Percentiles rank a stretch among this genome's conserved stretches.
phyloP scores from a whole-genome alignment of 1,139 yeast genomes.

The Yamadazyma friedrichii region DNA sequence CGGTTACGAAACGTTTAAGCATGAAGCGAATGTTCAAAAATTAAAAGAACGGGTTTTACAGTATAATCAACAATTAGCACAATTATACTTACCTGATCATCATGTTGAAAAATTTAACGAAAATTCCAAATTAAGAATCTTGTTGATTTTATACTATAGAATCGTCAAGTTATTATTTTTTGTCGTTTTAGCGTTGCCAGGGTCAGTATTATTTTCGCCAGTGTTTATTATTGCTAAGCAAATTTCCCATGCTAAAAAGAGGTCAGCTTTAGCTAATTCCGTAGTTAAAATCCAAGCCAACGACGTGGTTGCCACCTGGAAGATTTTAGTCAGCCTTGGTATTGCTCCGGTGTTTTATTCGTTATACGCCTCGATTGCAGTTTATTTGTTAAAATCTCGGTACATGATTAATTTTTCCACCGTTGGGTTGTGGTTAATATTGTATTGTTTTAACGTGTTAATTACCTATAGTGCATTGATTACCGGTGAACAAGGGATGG shows the following conservation, averaged over 20 bases:
- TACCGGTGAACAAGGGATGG: constrained; percentile 93
- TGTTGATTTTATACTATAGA: constrained; percentile 51
- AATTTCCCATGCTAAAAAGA: constrained; percentile 71
- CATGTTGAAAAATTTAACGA: constrained; percentile 70
- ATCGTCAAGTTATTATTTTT: constrained; percentile 53
- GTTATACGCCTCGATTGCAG: constrained; percentile 70
- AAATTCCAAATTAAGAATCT: constrained; percentile 42
- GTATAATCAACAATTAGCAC: constrained; percentile 67
- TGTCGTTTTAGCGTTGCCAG: constrained; percentile 73
- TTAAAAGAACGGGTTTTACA: constrained; percentile 59
- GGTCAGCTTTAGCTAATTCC: constrained; percentile 80
- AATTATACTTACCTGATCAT: constrained; percentile 83
- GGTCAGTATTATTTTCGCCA: constrained; percentile 80
- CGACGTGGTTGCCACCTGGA: constrained; percentile 96
- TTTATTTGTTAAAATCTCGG: constrained; percentile 35
- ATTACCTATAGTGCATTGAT: constrained; percentile 86
- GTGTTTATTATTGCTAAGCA: constrained; percentile 75
- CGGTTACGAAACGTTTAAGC: constrained; percentile 73
- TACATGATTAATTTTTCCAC: constrained; percentile 3
- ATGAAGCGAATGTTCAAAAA: constrained; percentile 65
- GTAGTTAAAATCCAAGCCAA: constrained; percentile 87
- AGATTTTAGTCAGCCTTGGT: constrained; percentile 83
- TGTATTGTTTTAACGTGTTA: constrained; percentile 58
- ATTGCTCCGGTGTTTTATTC: constrained; percentile 84
- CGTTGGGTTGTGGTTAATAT: constrained; percentile 34